Percentiles rank a stretch among this genome's conserved stretches.
Conservation (phyloP, 2,329 filamentous ascomycete species). For the Ilyonectria sp. region DNA sequence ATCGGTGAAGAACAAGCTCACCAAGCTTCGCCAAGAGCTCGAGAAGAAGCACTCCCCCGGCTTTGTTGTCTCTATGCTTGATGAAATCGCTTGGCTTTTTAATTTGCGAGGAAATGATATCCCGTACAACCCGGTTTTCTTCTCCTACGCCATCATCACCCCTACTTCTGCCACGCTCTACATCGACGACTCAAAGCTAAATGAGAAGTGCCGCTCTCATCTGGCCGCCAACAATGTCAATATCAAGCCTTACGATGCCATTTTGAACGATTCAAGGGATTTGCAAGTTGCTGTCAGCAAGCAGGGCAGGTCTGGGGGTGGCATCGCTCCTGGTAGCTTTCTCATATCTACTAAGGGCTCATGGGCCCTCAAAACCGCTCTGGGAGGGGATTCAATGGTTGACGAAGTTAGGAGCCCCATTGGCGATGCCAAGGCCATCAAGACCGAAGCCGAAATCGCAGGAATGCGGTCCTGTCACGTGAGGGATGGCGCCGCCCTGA, state of each 20-base stretch:
- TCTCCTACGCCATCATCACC: conserved; percentile 94
- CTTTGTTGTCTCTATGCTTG: conserved; percentile 93
- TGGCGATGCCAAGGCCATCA: conserved; percentile 92
- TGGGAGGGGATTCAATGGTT: conserved; percentile 88
- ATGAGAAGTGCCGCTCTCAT: conserved; percentile 76
- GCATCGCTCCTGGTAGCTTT: conserved; percentile 72
- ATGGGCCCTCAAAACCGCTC: conserved; percentile 89
- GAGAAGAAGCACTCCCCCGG: conserved; percentile 90
- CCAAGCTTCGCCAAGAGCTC: conserved; percentile 90
- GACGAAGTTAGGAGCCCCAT: conserved; percentile 91
- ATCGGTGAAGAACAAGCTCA: conserved; percentile 84
- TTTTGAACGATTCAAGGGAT: conserved; percentile 83
- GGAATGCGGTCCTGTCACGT: conserved; percentile 97
- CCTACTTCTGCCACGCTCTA: conserved; percentile 84
- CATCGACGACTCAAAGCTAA: conserved; percentile 85
- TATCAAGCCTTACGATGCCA: conserved; percentile 85
- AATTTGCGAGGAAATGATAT: conserved; percentile 96
- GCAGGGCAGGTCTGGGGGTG: conserved; percentile 52
- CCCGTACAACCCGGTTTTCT: conserved; percentile 98
- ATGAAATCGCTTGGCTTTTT: conserved; percentile 99
- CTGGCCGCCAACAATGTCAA: conserved; percentile 78
- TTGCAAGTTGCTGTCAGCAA: conserved; percentile 63
- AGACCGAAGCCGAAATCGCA: conserved; percentile 89
- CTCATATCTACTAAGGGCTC: conserved; percentile 90
- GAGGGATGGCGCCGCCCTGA: conserved; percentile 91